Base-by-base conservation (phyloP, 305 asterid species). In the Rubia peregrina region DNA sequence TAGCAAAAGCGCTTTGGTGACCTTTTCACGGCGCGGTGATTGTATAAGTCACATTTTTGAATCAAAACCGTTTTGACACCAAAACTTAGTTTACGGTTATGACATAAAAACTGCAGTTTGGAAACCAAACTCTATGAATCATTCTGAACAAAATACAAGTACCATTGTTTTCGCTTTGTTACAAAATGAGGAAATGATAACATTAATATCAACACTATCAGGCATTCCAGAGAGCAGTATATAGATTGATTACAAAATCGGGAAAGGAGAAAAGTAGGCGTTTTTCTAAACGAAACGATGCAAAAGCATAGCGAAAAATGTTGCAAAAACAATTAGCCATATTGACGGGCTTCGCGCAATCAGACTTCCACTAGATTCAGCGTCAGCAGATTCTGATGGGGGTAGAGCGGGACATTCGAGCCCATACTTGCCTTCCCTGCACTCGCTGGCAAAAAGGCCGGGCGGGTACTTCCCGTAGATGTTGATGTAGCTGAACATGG, bases 401-500 rank as follows among this genome's bases (percentile, higher is more conserved):
- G 68, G 7, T 46, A 2, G 63, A 13, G 86, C 85, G 48, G 86
- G 80, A 78, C 98, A 92, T n/a, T 9, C 78, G 7, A 92, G 91
- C 57, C 98, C 97, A 0, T 6, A 0, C 68, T 75, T 79, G 9
- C 73, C 87, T 9, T 78, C 95, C 12, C 59, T 62, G 80, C 98
- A 92, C 77, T 73, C 82, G 1, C 83, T 87, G 53, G 96, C 76
- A 17, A 92, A 90, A 44, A 92, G 80, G 24, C 95, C 97, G 0
- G 96, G 89, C 5, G 98, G 96, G 62, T 92, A 92, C 78, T 84
- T 85, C 42, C 97, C 98, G 7, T 81, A 70, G 38, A 88, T 83
- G 81, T 88, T 86, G 66, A 92, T 92, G 70, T 92, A 92, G 79
- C 93, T 87, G 89, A 90, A 92, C 97, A 90, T 92, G 48, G 86